These are phyloP conservation scores for Suillus paluster DNA, from an alignment of 768 basidiomycete genomes.

Conservation along the genomic window DNA sequence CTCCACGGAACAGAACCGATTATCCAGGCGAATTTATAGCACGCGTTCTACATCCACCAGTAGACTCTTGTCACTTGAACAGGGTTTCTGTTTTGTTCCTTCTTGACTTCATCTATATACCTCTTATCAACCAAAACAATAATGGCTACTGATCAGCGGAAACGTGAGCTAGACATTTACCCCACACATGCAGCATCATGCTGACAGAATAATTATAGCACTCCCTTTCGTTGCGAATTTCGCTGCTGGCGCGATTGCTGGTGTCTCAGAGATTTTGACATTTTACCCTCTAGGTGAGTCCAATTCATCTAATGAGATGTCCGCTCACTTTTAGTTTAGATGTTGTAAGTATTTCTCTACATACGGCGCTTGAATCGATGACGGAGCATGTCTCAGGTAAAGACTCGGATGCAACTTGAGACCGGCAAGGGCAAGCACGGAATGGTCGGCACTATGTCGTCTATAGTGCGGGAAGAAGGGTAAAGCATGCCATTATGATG, in stretches of 20 bases:
- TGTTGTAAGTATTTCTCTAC: slow-evolving; percentile 65
- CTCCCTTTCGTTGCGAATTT: slow-evolving; percentile 90
- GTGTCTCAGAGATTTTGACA: slow-evolving; percentile 80
- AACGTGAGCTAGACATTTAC: slow-evolving; percentile 32
- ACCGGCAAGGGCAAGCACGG: slow-evolving; percentile 78
- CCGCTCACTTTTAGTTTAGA: slow-evolving; percentile 49
- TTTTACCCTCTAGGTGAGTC: slow-evolving; percentile 88
- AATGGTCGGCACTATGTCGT: slow-evolving; percentile 79
- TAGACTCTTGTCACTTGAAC: not conserved
- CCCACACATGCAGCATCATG: too few species aligned
- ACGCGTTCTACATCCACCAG: slow-evolving; percentile 6
- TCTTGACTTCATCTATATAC: too few species aligned
- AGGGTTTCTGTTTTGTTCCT: not conserved
- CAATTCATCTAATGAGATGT: not conserved
- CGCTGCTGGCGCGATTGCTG: slow-evolving; percentile 94
- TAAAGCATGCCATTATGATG: slow-evolving; percentile 39
- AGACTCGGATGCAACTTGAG: slow-evolving; percentile 98
- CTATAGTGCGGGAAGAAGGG: slow-evolving; percentile 93
- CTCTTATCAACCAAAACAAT: not conserved
- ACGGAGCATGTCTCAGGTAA: slow-evolving; percentile 61
- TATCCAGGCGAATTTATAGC: too few species aligned
- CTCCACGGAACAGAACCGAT: slow-evolving; percentile 8
- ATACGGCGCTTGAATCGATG: slow-evolving; percentile 2
- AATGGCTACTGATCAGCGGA: slow-evolving; percentile 37
- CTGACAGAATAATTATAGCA: slow-evolving; percentile 48